Evolutionary conservation across 306 rosid species (phyloP).

Genomic region (Casuarina glauca): DNA sequence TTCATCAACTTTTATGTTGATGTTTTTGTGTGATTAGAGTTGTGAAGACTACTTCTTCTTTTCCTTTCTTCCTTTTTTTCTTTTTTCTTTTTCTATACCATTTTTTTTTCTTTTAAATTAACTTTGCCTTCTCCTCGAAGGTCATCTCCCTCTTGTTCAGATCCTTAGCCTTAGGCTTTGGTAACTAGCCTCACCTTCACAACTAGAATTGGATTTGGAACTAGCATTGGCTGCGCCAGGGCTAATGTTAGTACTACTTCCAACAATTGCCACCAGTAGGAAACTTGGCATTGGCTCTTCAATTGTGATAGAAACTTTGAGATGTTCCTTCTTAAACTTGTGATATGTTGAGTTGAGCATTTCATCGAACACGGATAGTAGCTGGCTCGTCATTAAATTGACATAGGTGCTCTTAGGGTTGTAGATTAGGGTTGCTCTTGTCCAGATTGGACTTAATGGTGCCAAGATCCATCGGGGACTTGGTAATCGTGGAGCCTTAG

Average conservation of each 20-base stretch:
- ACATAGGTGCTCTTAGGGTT: conserved; percentile 85
- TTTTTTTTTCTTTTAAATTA: not conserved
- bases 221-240: conserved; percentile 54
- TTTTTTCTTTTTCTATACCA: no score
- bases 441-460: conserved; percentile 62
- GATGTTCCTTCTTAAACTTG: not conserved
- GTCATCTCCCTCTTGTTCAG: conserved; percentile 90
- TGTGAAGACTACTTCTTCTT: no score
- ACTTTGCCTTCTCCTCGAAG: conserved; percentile 76
- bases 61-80: no score
- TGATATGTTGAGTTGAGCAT: conserved; percentile 34
- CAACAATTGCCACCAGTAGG: not conserved
- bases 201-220: not conserved
- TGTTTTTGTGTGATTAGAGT: no score
- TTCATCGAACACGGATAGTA: conserved; percentile 60
- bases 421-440: conserved; percentile 60
- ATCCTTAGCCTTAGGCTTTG: conserved; percentile 92
- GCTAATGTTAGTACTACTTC: conserved; percentile 51
- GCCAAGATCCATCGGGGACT: conserved; percentile 96
- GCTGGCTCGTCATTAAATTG: conserved; percentile 54
- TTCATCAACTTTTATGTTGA: no score
- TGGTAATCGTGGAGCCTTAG: conserved; percentile 78
- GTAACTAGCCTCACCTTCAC: conserved; percentile 48
- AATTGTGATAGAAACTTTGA: not conserved
- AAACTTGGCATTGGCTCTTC: not conserved